Percentiles rank a stretch among this genome's conserved stretches.
phyloP scores from a whole-genome alignment of 306 rosid genomes.

The Herpetospermum pedunculosum region DNA sequence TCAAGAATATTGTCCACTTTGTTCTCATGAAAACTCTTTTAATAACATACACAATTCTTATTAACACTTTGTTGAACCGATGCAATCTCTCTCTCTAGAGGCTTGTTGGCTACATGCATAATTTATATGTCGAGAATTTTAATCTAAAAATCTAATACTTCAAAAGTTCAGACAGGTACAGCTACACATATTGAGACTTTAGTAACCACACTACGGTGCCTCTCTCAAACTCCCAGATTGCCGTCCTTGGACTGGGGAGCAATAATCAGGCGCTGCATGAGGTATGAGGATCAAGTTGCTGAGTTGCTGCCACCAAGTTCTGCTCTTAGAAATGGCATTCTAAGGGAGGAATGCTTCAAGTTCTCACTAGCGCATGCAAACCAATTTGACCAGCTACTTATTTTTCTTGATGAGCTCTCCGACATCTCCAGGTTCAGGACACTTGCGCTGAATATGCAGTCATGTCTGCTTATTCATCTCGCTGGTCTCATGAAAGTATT shows the following conservation, averaged over 20 bases:
- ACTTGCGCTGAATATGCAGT: constrained; percentile 62
- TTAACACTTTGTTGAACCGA: background rate
- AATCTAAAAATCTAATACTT: background rate
- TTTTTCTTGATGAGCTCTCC: constrained; percentile 84
- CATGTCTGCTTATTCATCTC: constrained; percentile 58
- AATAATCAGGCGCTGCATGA: constrained; percentile 74
- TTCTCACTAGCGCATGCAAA: constrained; percentile 79
- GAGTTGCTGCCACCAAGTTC: constrained; percentile 23
- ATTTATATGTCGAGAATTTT: background rate
- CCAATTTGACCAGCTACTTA: constrained; percentile 60
- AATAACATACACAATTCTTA: background rate
- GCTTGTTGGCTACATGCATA: background rate
- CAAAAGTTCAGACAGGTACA: constrained; percentile 36
- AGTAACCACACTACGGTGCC: constrained; percentile 57
- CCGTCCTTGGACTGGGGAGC: constrained; percentile 86
- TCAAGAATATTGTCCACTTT: background rate
- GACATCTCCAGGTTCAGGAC: constrained; percentile 65
- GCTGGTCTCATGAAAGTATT: constrained; percentile 57
- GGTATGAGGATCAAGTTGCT: constrained; percentile 48
- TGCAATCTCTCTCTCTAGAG: background rate
- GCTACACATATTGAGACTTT: constrained; percentile 25
- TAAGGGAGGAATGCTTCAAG: constrained; percentile 63
- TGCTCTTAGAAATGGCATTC: constrained; percentile 34
- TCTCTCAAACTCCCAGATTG: constrained; percentile 84
- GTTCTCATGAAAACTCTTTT: background rate